Base-by-base conservation (phyloP, 129 eudicot species). In the Arctium lappa region DNA sequence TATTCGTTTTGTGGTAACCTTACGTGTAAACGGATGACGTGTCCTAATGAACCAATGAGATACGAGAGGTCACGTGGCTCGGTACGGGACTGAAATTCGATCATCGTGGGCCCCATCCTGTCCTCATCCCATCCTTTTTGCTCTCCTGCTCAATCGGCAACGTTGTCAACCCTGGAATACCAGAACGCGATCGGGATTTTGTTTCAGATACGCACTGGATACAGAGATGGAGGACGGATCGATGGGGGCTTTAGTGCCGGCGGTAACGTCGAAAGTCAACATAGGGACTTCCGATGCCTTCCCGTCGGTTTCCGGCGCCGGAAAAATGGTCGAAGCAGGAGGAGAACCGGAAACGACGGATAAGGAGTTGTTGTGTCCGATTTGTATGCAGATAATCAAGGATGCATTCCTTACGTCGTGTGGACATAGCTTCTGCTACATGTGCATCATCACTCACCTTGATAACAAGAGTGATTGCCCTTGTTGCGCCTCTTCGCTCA, bases 341-440 rank as follows among this genome's bases (percentile, higher is more conserved):
- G 77, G 82, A 66, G 82, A 66, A 22, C 34, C 76, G 82, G 87
- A 34, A 69, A 87, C 79, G 76, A 36, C 76, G 78, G 99, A 93
- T 73, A 90, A 83, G 86, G 97, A 95, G 56, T 30, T 93, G 73
- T 39, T 91, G 71, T 95, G 99, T 48, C 97, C 99, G 66, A 95
- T 95, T 7, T 95, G 99, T 89, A 93, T 95, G 91, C 97, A 93
- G 85, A 88, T 91, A 42, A 93, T 95, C 6, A 93, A 85, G 86
- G 97, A 90, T 60, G 99, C 97, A 16, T 95, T 95, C 8, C 69
- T 93, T 4, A 95, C 99, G 65, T 86, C 99, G 5, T 95, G 99
- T 48, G 99, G 99, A 44, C 99, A 95, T 80, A 95, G 97, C 72
- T 95, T 88, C 69, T 95, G 99, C 76, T 95, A 91, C 76, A 93